Percentiles rank a stretch among this genome's conserved stretches.
Conservation (phyloP, 805 yeast genomes). For the Candida xiaguanensis region DNA sequence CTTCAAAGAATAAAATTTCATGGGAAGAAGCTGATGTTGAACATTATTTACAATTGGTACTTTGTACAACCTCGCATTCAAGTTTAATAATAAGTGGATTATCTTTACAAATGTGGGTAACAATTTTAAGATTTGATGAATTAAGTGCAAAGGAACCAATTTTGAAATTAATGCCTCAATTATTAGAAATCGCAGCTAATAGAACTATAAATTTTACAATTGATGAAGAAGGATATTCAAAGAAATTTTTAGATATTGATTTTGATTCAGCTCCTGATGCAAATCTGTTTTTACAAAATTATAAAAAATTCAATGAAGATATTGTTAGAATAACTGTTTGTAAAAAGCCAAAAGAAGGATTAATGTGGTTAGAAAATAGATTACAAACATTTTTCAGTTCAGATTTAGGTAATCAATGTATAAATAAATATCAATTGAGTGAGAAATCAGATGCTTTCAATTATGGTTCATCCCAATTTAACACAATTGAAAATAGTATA, state of each 20-base stretch:
- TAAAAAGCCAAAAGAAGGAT: constrained; percentile 75
- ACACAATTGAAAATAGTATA: constrained; percentile 82
- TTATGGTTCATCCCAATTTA: constrained; percentile 76
- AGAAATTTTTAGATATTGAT: constrained; percentile 72
- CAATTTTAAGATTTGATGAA: constrained; percentile 78
- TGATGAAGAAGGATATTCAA: constrained; percentile 61
- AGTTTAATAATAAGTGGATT: constrained; percentile 88
- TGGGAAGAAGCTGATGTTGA: constrained; percentile 58
- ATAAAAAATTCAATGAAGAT: constrained; percentile 82
- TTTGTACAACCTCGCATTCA: constrained; percentile 78
- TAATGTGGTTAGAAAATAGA: constrained; percentile 75
- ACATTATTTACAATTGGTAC: constrained; percentile 68
- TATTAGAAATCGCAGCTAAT: constrained; percentile 73
- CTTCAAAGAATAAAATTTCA: constrained; percentile 40
- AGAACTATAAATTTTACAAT: constrained; percentile 72
- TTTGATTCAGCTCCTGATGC: constrained; percentile 85
- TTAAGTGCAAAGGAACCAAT: constrained; percentile 57
- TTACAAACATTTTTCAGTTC: constrained; percentile 71
- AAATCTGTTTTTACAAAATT: constrained; percentile 70
- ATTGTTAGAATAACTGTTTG: constrained; percentile 86
- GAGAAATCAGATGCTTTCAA: constrained; percentile 65
- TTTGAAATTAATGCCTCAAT: constrained; percentile 54
- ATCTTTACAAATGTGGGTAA: constrained; percentile 92
- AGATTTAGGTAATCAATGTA: constrained; percentile 60
- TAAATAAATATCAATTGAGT: constrained; percentile 51